These are phyloP conservation scores for Phylloporus sp. DNA, from an alignment of 768 basidiomycete species.

Conservation along the genomic window DNA sequence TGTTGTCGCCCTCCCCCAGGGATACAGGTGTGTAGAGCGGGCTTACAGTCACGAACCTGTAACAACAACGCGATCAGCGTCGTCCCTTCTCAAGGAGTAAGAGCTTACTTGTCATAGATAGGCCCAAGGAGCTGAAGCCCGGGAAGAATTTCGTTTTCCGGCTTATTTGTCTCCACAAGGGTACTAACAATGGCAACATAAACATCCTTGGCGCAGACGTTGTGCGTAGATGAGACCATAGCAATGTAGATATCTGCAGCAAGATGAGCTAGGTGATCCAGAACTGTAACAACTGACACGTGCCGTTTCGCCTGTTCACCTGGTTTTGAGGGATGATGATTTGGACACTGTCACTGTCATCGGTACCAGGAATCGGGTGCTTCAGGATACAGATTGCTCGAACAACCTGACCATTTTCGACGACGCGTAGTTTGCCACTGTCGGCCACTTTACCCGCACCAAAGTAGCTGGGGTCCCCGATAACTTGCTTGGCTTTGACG, in stretches of 20 bases:
- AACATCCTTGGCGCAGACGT: conserved; percentile 93
- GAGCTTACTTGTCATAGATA: conserved; percentile 85
- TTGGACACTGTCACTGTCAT: conserved; percentile 91
- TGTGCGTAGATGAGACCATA: conserved; percentile 94
- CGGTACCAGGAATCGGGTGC: conserved; percentile 97
- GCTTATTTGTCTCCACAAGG: conserved; percentile 91
- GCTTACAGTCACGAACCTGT: conserved; percentile 85
- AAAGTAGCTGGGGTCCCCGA: conserved; percentile 98
- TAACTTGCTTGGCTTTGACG: conserved; percentile 95
- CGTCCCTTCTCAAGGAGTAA: not conserved
- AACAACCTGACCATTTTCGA: conserved; percentile 93
- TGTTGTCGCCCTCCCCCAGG: conserved; percentile 76
- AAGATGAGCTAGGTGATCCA: conserved; percentile 3
- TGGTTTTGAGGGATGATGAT: conserved; percentile 99
- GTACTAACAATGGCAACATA: conserved; percentile 98
- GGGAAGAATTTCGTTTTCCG: conserved; percentile 89
- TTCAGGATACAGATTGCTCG: conserved; percentile 97
- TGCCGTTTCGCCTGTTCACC: conserved; percentile 88
- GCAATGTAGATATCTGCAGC: conserved; percentile 94
- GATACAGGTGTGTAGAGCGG: conserved; percentile 88
- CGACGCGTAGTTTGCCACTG: conserved; percentile 77
- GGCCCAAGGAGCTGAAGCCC: conserved; percentile 89
- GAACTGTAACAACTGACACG: conserved; percentile 22
- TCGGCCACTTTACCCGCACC: conserved; percentile 62
- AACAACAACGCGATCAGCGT: conserved; percentile 7